These are phyloP conservation scores for Actinidia chinensis DNA, from an alignment of 179 eudicot genomes.

Conservation along the genomic window DNA sequence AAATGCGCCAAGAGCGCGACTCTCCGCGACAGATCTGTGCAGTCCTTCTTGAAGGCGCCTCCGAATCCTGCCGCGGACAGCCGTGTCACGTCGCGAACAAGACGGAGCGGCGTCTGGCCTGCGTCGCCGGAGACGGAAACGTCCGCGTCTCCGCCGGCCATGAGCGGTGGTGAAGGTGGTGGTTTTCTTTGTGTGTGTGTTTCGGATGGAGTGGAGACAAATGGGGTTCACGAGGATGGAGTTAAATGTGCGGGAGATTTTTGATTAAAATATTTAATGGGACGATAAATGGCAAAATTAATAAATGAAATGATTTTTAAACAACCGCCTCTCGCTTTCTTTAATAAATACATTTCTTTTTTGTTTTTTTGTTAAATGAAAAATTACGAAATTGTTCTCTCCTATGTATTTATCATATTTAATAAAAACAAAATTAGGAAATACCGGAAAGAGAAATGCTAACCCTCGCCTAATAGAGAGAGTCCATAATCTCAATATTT, in stretches of 20 bases:
- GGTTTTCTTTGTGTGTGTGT: background rate
- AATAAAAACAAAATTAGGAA: too few relatives aligned
- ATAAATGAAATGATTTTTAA: too few relatives aligned
- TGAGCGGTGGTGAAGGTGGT: conserved; percentile 10
- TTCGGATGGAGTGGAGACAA: background rate
- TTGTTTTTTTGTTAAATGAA: too few relatives aligned
- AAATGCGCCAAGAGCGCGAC: conserved; percentile 39
- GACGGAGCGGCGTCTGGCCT: conserved; percentile 26
- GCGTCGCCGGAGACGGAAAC: conserved; percentile 15
- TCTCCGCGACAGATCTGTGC: conserved; percentile 37
- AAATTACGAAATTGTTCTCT: too few relatives aligned
- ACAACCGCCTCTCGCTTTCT: too few relatives aligned
- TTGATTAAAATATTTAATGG: background rate
- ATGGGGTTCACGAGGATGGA: background rate
- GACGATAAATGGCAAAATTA: background rate
- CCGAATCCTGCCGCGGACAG: conserved; percentile 31
- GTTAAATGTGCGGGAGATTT: background rate
- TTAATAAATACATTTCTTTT: too few relatives aligned
- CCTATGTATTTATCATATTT: too few relatives aligned
- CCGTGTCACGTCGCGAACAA: conserved; percentile 27
- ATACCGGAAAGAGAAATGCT: too few relatives aligned
- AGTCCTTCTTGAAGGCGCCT: conserved; percentile 43
- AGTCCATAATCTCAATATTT: too few relatives aligned
- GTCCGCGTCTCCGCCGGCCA: conserved; percentile 36
- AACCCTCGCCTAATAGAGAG: too few relatives aligned